A percentile compares a stretch with the other conserved stretches of the same genome.
These are phyloP conservation scores for Cryptococcus sp. DNA, from an alignment of 1,284 basidiomycete genomes.

Conservation along the genomic window DNA sequence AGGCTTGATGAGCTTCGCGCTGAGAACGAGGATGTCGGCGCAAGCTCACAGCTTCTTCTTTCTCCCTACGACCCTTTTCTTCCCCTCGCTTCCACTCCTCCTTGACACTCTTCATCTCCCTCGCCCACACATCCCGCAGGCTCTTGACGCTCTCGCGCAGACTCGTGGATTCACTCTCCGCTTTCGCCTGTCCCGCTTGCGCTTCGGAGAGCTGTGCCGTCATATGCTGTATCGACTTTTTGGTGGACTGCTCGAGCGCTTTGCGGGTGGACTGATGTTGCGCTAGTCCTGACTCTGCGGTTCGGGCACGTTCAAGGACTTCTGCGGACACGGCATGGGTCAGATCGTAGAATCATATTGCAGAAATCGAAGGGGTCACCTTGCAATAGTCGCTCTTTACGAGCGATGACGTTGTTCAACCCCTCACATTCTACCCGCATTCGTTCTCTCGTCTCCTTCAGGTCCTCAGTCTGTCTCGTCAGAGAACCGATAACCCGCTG, in stretches of 20 bases:
- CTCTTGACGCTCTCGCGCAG: conserved; percentile 44
- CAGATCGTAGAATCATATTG: conserved; percentile 1
- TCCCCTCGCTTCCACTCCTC: conserved; percentile 34
- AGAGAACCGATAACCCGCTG: conserved; percentile 41
- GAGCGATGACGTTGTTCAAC: conserved; percentile 45
- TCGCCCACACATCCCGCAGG: conserved; percentile 45
- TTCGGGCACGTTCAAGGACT: conserved; percentile 46
- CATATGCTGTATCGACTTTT: conserved; percentile 42
- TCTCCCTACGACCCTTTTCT: conserved; percentile 32
- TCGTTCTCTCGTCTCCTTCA: conserved; percentile 49
- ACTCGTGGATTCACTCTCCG: conserved; percentile 43
- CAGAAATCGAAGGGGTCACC: conserved; percentile 24
- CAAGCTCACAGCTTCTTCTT: conserved; percentile 38
- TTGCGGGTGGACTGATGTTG: conserved; percentile 40
- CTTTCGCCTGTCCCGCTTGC: conserved; percentile 29
- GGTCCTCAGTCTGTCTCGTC: conserved; percentile 49
- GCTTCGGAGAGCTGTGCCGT: conserved; percentile 39
- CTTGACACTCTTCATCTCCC: conserved; percentile 41
- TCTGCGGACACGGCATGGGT: conserved; percentile 23
- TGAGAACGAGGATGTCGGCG: neutral
- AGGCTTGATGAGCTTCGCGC: neutral
- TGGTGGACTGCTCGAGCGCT: conserved; percentile 40
- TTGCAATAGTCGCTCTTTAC: conserved; percentile 48
- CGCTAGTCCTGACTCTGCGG: conserved; percentile 40
- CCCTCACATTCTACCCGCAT: conserved; percentile 49